Evolutionary conservation across 306 rosid species (phyloP), one percentile per base, ranked within the genome.

Genomic region (Comarum palustre): DNA sequence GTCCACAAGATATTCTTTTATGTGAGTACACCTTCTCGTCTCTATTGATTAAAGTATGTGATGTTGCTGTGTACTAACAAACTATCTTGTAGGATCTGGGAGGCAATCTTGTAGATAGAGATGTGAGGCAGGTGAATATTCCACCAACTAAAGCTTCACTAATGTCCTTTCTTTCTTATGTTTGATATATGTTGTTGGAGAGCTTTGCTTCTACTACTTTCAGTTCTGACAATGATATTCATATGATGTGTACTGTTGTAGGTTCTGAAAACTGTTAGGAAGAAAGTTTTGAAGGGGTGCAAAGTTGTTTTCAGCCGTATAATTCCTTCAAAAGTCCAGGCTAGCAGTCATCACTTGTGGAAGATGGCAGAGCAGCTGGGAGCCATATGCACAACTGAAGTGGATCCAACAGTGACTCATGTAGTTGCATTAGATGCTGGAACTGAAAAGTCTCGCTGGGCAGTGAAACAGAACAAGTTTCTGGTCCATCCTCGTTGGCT

Each of bases 401-500:
- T 79, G 20, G 92, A 90, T 41, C 48, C 83, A 7, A 83, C 84
- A 0, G 96, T 95, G 75, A 91, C 97, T 13, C 99, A 95, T 7
- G 88, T 91, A 17, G 88, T 95, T 68, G 83, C 92, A 6, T 79
- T 84, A 4, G 97, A 94, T 73, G 81, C 66, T 47, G 96, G 96
- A 69, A 94, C 96, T 2, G 97, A 90, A 79, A 95, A 95, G 80
- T 80, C 91, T 0, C 79, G 82, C 0, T 91, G 97, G 97, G 97
- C 96, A 22, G 79, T 84, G 69, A 87, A 83, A 73, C 90, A 91
- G 58, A 69, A 76, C 0, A 91, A 88, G 84, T 88, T 84, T 66
- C 60, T 95, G 86, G 99, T 95, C 68, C 87, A 87, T 79, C 96
- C 97, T 15, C 76, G 66, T 50, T 95, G 96, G 99, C 77, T 91